phyloP scores from a whole-genome alignment of 352 stramenopile species.

The Phytopythium chamaehyphon region DNA sequence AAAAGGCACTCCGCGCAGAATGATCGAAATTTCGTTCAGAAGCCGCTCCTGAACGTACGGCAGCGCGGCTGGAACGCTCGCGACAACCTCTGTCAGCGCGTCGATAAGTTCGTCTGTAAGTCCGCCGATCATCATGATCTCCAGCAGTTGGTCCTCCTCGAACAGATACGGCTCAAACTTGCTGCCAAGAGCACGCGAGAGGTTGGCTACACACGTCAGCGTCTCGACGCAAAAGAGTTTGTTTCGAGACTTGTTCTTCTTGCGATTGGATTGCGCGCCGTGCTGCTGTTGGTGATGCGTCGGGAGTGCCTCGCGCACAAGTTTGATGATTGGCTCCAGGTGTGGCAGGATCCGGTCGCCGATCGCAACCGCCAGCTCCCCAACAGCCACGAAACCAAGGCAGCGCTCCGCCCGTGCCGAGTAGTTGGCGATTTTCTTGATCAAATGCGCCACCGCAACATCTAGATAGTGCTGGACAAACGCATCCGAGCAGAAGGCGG shows the following conservation, averaged over 20 bases:
- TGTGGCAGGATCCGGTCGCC: conserved; percentile 84
- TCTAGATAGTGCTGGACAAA: conserved; percentile 94
- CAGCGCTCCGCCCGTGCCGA: conserved; percentile 55
- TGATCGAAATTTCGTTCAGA: conserved; percentile 95
- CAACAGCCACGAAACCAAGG: conserved; percentile 91
- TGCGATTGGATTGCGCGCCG: conserved; percentile 6
- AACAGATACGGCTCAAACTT: conserved; percentile 72
- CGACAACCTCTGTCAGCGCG: conserved; percentile 89
- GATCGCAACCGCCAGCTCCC: conserved; percentile 90
- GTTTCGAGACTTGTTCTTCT: conserved; percentile 51
- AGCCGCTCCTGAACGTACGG: conserved; percentile 92
- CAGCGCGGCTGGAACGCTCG: conserved; percentile 87
- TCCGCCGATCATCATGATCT: conserved; percentile 87
- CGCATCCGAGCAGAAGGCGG: conserved; percentile 87
- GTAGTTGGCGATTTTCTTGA: conserved; percentile 72
- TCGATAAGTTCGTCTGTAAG: conserved; percentile 94
- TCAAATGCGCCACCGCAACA: conserved; percentile 73
- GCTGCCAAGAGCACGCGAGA: conserved; percentile 58
- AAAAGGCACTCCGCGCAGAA: conserved; percentile 85
- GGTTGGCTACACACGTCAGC: conserved; percentile 71
- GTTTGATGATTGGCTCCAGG: conserved; percentile 68
- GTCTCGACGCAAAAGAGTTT: conserved; percentile 84
- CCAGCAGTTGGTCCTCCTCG: conserved; percentile 51
- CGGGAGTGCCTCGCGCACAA: conserved; percentile 71
- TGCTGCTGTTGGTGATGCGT: conserved; percentile 32